Conservation (phyloP, 1,139 yeast genomes). For the Lodderomyces orthopsilosis region DNA sequence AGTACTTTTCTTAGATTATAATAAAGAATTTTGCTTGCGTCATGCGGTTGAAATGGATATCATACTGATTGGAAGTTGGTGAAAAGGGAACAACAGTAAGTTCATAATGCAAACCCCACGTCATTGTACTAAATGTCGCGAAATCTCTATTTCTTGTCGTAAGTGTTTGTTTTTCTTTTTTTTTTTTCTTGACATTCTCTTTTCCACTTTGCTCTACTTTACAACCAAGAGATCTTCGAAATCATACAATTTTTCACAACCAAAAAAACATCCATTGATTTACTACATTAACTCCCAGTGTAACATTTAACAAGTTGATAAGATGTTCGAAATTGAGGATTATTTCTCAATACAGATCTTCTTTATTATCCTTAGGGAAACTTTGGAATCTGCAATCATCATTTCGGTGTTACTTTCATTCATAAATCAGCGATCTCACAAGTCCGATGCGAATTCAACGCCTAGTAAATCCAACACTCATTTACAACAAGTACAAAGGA, state of each 20-base stretch:
- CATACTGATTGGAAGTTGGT: no score
- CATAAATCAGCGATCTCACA: conserved; percentile 54
- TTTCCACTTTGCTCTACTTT: no score
- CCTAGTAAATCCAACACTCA: conserved; percentile 2
- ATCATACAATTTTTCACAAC: conserved; percentile 1
- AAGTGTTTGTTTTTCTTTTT: no score
- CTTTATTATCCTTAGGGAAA: conserved; percentile 83
- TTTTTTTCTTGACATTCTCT: no score
- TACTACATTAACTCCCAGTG: neutral
- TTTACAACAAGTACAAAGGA: conserved; percentile 17
- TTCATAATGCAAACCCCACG: no score
- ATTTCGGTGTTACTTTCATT: conserved; percentile 83
- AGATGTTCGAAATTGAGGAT: conserved; percentile 38
- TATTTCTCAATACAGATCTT: conserved; percentile 74
- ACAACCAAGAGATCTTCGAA: no score
- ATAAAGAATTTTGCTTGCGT: no score
- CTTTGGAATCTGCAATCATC: conserved; percentile 83
- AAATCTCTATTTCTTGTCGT: no score
- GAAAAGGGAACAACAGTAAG: no score
- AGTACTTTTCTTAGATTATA: no score
- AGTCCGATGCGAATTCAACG: conserved; percentile 4
- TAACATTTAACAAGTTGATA: neutral
- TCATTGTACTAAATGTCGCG: no score
- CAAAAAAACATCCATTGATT: neutral
- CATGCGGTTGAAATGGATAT: no score